A percentile compares a stretch with the other conserved stretches of the same genome.
These are phyloP conservation scores for Guadua angustifolia DNA, from an alignment of 176 grass and related monocot genomes.

Conservation along the genomic window DNA sequence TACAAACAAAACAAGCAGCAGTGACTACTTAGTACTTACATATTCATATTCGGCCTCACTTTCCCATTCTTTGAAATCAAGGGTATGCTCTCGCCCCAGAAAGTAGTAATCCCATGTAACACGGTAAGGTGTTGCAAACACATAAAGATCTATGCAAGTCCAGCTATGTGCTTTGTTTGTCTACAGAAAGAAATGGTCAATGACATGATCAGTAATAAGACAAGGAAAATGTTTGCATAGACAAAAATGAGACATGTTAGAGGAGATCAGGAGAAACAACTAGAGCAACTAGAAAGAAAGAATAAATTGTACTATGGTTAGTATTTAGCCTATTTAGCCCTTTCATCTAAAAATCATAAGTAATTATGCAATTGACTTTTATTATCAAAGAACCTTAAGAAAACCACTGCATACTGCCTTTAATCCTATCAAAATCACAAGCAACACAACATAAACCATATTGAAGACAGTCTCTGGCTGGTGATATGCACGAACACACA, in stretches of 20 bases:
- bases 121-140: slow-evolving; percentile 93
- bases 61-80: slow-evolving; percentile 92
- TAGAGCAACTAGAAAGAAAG: neutral
- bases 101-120: slow-evolving; percentile 98
- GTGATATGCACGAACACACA: neutral
- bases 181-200: slow-evolving; percentile 42
- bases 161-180: slow-evolving; percentile 82
- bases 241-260: slow-evolving; percentile 1
- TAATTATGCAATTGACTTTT: neutral
- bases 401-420: neutral
- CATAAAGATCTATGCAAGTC: slow-evolving; percentile 95
- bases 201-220: slow-evolving; percentile 3
- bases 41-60: slow-evolving; percentile 89
- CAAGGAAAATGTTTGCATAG: neutral
- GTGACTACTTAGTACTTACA: slow-evolving; percentile 55
- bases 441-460: slow-evolving; percentile 7
- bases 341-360: slow-evolving; percentile 18
- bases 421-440: neutral
- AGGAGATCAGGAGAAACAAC: neutral
- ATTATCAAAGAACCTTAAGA: neutral
- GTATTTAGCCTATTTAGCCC: neutral
- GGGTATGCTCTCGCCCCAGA: slow-evolving; percentile 82
- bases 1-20: slow-evolving; percentile 20
- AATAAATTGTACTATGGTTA: neutral
- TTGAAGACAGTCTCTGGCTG: neutral